Base-by-base conservation (phyloP, 2,329 filamentous ascomycete species). In the Aspergillus jensenii region DNA sequence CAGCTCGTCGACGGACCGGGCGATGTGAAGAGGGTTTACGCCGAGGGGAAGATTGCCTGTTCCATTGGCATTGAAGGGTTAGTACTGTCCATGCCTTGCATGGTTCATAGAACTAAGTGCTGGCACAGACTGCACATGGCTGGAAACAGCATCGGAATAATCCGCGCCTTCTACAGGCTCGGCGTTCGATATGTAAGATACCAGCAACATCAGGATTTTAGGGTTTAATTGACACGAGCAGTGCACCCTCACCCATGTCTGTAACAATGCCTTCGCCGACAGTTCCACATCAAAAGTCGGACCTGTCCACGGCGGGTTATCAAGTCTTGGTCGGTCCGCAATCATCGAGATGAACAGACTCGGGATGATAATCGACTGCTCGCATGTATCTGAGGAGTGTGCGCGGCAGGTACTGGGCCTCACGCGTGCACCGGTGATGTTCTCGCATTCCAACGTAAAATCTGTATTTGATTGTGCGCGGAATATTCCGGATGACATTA, bases 201-300 rank as follows among this genome's bases (percentile, higher is more conserved):
- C 21, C 21, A 21, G 21, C 21, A 21, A 4, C 3, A 21, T 21
- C 1, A 21, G 21, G 21, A 4, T 21, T 3, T 21, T 21, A 21
- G 3, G 3, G 3, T 21, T 21, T 21, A 21, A 21, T 3, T 21
- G 21, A 21, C 25, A 3, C 9, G 7, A 27, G 7, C 17, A 49
- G 47, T 50, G 47, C 41, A 67, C 65, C 3, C 40, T 61, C 6
- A 67, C 65, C 4, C 65, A 67, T 47, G 65, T 65, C 39, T 62
- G 59, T 35, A 59, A 67, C 54, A 67, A 66, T 41, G 56, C 59
- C 15, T 67, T 65, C 31, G 59, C 58, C 23, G 55, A 43, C 14
- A 41, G 37, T 25, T 40, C 41, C 6, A 57, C 55, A 14, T 41
- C 40, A 9, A 23, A 41, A n/a, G 35, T 41, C 21, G 55, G 55